Base-by-base conservation (phyloP, 768 basidiomycete genomes). In the Rhodotorula paludigena region DNA sequence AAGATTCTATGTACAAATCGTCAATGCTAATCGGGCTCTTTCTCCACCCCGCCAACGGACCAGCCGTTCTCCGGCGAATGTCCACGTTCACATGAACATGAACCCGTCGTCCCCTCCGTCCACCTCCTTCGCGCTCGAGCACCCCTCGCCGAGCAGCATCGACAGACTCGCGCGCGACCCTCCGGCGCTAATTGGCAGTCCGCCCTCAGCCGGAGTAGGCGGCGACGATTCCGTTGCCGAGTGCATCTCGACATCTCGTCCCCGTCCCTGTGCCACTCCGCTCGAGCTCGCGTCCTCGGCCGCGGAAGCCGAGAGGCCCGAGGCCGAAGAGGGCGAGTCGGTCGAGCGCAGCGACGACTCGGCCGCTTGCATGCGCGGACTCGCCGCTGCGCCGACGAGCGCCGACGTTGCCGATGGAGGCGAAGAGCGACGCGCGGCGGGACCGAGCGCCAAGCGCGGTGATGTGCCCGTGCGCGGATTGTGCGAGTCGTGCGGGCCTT, bases 111-210 rank as follows among this genome's bases (percentile, higher is more conserved):
- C 21, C 5, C 25, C 35, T 30, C 28, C 32, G 20, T 44, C 54
- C 11, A 48, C 10, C 36, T 56, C 41, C 52, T 62, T 65, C 2
- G 35, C 57, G 33, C 51, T 42, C n/a, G 16, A 30, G 7, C 47
- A 53, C 2, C 57, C 64, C n/a, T 59, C 69, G 9, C 69, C 60
- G 9, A 71, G 36, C n/a, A 71, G 41, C 60, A 55, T 66, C 44
- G 69, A 60, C 25, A 71, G 41, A 36, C 59, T 61, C 32, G 42
- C 60, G 4, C n/a, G n/a, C n/a, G n/a, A n/a, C n/a, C n/a, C n/a
- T n/a, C n/a, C n/a, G n/a, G n/a, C n/a, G n/a, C n/a, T n/a, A n/a
- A n/a, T n/a, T n/a, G n/a, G n/a, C n/a, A n/a, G n/a, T n/a, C n/a
- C n/a, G n/a, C 44, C 30, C 23, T 14, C 18, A 14, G 18, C 57